Evolutionary conservation across 2,329 filamentous ascomycete species (phyloP).

Genomic region (Stachybotrys elegans): DNA sequence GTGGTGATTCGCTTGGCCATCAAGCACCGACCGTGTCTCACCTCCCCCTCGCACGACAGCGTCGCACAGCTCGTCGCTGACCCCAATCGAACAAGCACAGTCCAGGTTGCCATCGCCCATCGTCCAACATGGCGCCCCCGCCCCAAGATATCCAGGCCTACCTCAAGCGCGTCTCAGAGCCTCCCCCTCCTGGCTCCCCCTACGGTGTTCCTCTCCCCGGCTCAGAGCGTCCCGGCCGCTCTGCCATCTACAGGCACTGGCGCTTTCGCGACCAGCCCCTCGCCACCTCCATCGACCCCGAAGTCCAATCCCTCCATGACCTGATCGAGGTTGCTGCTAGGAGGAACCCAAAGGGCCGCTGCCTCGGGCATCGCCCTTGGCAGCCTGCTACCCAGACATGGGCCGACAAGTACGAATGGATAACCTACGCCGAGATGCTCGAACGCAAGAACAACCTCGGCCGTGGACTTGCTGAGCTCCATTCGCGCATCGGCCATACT

Average conservation of each 20-base stretch:
- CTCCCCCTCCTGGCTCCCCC: constrained; percentile 69
- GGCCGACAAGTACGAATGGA: constrained; percentile 72
- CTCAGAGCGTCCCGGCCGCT: constrained; percentile 67
- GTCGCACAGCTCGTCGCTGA: no score
- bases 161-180: constrained; percentile 49
- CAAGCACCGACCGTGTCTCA: no score
- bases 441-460: constrained; percentile 79
- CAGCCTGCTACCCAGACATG: constrained; percentile 68
- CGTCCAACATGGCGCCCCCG: constrained; percentile 27
- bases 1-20: no score
- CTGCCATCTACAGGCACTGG: constrained; percentile 78
- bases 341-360: constrained; percentile 61
- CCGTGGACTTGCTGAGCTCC: constrained; percentile 77
- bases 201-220: constrained; percentile 76
- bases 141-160: constrained; percentile 29
- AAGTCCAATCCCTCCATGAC: constrained; percentile 69
- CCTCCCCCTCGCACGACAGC: no score
- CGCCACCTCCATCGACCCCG: constrained; percentile 66
- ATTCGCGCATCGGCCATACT: constrained; percentile 64
- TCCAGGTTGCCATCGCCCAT: no score
- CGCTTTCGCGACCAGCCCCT: constrained; percentile 66
- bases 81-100: no score
- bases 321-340: constrained; percentile 67
- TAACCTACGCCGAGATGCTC: constrained; percentile 75
- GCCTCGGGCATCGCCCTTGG: constrained; percentile 77